Base-by-base conservation (phyloP, 169 alveolate species). In the Fabrea salina region DNA sequence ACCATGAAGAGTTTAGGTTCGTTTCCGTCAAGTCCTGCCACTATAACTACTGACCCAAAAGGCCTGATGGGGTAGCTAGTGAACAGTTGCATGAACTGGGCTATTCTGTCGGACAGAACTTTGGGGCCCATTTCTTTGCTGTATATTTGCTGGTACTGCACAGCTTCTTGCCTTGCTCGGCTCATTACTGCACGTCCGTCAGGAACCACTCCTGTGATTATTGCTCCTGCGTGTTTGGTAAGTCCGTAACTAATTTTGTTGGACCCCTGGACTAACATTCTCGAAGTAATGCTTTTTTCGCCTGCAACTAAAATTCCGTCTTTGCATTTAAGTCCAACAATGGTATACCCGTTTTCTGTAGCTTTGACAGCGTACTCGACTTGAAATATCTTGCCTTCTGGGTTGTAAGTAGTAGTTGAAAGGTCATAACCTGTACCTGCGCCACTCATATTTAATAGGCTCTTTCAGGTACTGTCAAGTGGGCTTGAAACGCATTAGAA, bases 321-420 rank as follows among this genome's bases (percentile, higher is more conserved):
- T 44, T 80, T 67, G 84, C 92, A 88, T 5, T 72, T 67, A 6
- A 88, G 82, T 57, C 93, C 93, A n/a, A 87, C 35, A 49, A 67
- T 82, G 19, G 95, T 87, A 53, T 89, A 41, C 39, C 77, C 66
- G 67, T 71, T 71, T 66, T 91, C 95, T 16, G 89, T 80, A 32
- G 93, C 93, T 74, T 91, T 91, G 19, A 80, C 87, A 13, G 95
- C 92, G 59, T 91, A 91, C 66, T 87, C 95, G 40, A 86, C 68
- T 75, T 91, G 86, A 61, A 78, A 91, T 67, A 91, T 83, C 40
- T 85, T 81, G 35, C 93, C 95, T 81, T 91, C 93, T 59, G 91
- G 95, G 32, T 92, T 87, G 44, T 87, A 76, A 27, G 92, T 82
- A 35, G 90, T 85, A 37, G 86, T 72, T 47, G 85, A 85, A 58